Conservation (phyloP, 73 alveolate genomes). For the Paramecium sexaurelia region DNA sequence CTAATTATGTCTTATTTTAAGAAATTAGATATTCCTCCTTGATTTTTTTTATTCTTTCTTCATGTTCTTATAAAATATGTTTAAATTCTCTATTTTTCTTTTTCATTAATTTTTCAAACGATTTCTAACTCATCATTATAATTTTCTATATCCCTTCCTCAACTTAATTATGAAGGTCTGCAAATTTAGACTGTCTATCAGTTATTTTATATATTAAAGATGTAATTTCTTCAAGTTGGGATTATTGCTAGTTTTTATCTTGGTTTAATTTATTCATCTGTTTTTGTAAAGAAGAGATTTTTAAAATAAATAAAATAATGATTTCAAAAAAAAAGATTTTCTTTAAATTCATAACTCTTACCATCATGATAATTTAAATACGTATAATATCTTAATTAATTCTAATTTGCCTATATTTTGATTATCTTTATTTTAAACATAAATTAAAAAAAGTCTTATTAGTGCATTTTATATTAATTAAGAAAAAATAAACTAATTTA, state of each 20-base stretch:
- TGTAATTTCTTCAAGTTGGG: not conserved
- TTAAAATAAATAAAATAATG: not conserved
- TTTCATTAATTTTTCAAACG: not conserved
- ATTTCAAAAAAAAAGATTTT: not conserved
- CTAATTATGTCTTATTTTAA: not conserved
- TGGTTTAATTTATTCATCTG: not conserved
- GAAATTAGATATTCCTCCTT: not conserved
- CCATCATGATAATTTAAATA: too few relatives aligned
- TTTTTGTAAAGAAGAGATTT: not conserved
- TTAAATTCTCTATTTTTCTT: not conserved
- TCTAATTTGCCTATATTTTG: too few relatives aligned
- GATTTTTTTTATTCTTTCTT: not conserved
- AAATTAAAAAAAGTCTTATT: too few relatives aligned
- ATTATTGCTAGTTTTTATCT: not conserved
- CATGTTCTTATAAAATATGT: not conserved
- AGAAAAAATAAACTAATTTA: too few relatives aligned
- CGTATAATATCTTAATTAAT: too few relatives aligned
- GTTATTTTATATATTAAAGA: slow-evolving; percentile 12
- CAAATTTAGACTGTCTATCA: not conserved
- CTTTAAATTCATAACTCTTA: not conserved
- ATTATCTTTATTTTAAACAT: too few relatives aligned
- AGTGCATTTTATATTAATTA: too few relatives aligned
- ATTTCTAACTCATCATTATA: not conserved
- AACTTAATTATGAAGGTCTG: not conserved
- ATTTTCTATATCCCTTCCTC: not conserved